phyloP scores from a whole-genome alignment of 805 yeast species.

The Teunomyces atbi region DNA sequence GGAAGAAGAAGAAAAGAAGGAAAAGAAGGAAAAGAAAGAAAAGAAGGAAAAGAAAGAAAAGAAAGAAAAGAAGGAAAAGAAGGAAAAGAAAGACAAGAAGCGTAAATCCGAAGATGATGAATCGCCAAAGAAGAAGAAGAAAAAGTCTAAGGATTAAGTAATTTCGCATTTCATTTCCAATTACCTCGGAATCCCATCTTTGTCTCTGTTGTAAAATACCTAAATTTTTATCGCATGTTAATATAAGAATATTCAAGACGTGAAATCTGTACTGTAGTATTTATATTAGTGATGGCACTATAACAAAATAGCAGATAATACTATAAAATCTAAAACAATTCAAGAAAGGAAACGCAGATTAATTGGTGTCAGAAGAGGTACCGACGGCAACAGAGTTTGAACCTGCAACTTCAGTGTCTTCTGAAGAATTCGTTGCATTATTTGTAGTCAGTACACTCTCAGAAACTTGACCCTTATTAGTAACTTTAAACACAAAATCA shows the following conservation, averaged over 20 bases:
- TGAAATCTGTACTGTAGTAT: background rate
- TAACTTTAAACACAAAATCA: constrained; percentile 1
- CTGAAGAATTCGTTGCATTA: background rate
- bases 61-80: constrained; percentile 34
- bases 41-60: constrained; percentile 31
- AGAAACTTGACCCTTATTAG: background rate
- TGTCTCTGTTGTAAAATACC: constrained; percentile 22
- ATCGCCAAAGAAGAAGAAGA: constrained; percentile 42
- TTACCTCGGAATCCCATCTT: constrained; percentile 5
- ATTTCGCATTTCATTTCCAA: constrained; percentile 5
- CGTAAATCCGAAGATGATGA: constrained; percentile 38
- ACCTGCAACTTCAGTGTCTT: background rate
- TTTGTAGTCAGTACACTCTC: background rate
- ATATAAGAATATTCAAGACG: constrained; percentile 3
- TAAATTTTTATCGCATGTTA: constrained; percentile 28
- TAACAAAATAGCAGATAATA: background rate
- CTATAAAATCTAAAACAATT: background rate
- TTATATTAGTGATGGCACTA: background rate
- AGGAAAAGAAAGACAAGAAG: constrained; percentile 37
- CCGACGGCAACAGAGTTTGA: background rate
- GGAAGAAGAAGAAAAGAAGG: constrained; percentile 22
- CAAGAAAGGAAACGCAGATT: background rate
- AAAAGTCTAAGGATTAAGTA: constrained; percentile 44
- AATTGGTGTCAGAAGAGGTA: background rate
- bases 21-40: constrained; percentile 24